Evolutionary conservation across 2,329 filamentous ascomycete genomes (phyloP).

Genomic region (Knufia petricola): DNA sequence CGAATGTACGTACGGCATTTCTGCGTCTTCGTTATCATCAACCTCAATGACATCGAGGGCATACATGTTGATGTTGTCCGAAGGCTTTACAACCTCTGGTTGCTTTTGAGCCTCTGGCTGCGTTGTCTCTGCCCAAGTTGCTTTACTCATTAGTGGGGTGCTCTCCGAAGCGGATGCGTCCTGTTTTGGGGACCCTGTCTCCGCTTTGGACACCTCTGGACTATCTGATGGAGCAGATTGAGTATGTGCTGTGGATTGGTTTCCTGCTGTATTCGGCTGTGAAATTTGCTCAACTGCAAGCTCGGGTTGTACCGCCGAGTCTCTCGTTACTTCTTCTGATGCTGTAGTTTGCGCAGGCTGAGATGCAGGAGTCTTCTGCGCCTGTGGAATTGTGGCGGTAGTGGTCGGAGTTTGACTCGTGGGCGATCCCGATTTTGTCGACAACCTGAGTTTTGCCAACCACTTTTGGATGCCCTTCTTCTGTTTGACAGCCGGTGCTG

Average conservation of each 20-base stretch:
- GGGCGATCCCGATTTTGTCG: conserved; percentile 12
- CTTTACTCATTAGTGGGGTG: background rate
- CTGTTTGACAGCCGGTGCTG: conserved; percentile 12
- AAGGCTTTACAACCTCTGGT: too few relatives aligned
- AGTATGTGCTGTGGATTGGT: conserved; percentile 1
- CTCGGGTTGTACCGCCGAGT: background rate
- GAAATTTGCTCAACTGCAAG: background rate
- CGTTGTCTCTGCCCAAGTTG: background rate
- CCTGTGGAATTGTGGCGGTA: conserved; percentile 1
- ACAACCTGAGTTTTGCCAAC: conserved; percentile 17
- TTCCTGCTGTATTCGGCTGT: background rate
- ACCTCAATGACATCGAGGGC: conserved; percentile 11
- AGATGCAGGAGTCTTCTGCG: conserved; percentile 4
- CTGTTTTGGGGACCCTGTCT: background rate
- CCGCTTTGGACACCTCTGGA: conserved; percentile 5
- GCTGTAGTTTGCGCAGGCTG: background rate
- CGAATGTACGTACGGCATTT: background rate
- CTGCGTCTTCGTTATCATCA: conserved; percentile 10
- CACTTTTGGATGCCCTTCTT: conserved; percentile 18
- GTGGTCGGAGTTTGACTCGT: conserved; percentile 1
- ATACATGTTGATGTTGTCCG: too few relatives aligned
- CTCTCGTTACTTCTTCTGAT: background rate
- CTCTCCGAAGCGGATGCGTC: background rate
- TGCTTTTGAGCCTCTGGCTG: too few relatives aligned
- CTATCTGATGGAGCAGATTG: background rate